Evolutionary conservation across 441 rosid genomes (phyloP).

Genomic region (Gossypium davidsonii): DNA sequence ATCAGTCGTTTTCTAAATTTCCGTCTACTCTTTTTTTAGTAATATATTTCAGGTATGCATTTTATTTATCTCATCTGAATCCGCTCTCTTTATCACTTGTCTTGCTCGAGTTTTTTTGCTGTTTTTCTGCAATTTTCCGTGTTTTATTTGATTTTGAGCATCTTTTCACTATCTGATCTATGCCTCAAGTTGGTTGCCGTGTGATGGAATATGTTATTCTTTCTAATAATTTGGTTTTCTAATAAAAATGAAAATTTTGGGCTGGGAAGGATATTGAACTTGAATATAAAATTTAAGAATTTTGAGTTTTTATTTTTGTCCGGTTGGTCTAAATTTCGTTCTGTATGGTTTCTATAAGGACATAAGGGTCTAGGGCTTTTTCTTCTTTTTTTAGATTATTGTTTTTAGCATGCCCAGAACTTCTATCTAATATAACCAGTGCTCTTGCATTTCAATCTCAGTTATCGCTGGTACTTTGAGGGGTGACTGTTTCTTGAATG

Average conservation of each 20-base stretch:
- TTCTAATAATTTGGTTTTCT: background rate
- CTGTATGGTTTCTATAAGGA: background rate
- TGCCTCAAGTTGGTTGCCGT: conserved; percentile 14
- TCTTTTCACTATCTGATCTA: conserved; percentile 16
- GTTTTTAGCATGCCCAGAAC: background rate
- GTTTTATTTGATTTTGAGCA: background rate
- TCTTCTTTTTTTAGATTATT: background rate
- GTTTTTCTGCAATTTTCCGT: conserved; percentile 7
- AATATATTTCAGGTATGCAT: conserved; percentile 13
- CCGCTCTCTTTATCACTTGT: conserved; percentile 12
- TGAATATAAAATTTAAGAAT: background rate
- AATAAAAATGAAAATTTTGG: background rate
- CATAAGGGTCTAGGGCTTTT: background rate
- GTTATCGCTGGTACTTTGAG: background rate
- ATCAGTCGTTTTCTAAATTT: conserved; percentile 5
- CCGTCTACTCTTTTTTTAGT: background rate
- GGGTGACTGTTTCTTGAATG: conserved; percentile 7
- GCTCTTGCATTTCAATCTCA: conserved; percentile 1
- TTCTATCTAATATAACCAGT: background rate
- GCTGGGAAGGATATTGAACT: conserved; percentile 5
- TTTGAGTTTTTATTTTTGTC: background rate
- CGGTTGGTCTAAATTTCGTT: background rate
- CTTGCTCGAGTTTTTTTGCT: background rate
- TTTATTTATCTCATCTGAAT: conserved; percentile 1
- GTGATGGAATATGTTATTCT: conserved; percentile 1